Conservation (phyloP, 83 land plant genomes). For the Larix sibirica region DNA sequence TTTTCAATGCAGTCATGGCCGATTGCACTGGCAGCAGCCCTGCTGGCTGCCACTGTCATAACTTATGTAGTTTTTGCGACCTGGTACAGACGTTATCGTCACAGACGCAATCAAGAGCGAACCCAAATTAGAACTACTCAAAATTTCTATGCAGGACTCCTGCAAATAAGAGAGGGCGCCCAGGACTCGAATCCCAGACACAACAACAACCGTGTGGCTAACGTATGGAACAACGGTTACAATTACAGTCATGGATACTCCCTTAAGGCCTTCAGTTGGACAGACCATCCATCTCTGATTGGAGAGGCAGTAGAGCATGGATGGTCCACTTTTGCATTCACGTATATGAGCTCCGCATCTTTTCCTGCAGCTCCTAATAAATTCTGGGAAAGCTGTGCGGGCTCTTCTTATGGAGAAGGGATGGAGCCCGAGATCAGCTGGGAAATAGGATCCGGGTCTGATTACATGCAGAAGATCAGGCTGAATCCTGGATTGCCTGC, state of each 20-base stretch:
- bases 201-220: background rate
- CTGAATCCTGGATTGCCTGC: slow-evolving; percentile 30
- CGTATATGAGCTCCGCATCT: background rate
- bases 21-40: background rate
- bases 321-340: slow-evolving; percentile 59
- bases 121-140: background rate
- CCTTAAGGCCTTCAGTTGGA: slow-evolving; percentile 43
- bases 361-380: background rate
- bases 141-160: background rate
- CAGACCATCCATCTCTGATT: slow-evolving; percentile 47
- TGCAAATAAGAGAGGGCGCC: background rate
- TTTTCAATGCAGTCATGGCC: background rate
- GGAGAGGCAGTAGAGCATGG: slow-evolving; percentile 64
- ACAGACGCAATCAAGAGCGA: background rate
- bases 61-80: background rate
- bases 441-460: slow-evolving; percentile 27
- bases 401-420: slow-evolving; percentile 1
- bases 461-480: slow-evolving; percentile 40
- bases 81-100: background rate
- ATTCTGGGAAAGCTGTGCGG: background rate
- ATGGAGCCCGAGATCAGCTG: slow-evolving; percentile 29
- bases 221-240: background rate
- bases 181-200: background rate
- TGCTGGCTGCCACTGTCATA: background rate
- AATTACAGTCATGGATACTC: background rate